A percentile compares a stretch with the other conserved stretches of the same genome.
phyloP scores from a whole-genome alignment of 2,329 filamentous ascomycete genomes.

The Phaeomoniella chlamydospora region DNA sequence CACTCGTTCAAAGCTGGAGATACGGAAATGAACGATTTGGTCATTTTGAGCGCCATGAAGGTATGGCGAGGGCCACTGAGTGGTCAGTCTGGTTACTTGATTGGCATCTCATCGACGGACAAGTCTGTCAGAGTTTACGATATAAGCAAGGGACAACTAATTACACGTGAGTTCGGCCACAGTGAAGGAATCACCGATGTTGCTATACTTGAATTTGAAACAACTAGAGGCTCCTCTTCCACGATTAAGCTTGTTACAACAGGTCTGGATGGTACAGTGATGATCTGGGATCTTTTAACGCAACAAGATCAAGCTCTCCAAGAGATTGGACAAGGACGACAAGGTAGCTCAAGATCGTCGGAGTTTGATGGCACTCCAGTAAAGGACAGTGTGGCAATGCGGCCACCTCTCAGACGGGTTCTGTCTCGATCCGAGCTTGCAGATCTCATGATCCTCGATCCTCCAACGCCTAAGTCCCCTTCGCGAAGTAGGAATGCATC shows the following conservation, averaged over 20 bases:
- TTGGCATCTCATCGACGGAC: conserved; percentile 86
- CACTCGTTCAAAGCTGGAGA: conserved; percentile 74
- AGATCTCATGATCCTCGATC: conserved; percentile 50
- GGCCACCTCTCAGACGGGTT: conserved; percentile 68
- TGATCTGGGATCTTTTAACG: conserved; percentile 48
- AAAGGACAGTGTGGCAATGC: conserved; percentile 38
- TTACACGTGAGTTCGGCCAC: conserved; percentile 88
- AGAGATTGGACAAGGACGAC: conserved; percentile 11
- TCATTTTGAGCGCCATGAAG: conserved; percentile 65
- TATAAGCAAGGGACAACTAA: conserved; percentile 55
- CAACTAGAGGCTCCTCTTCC: conserved; percentile 32
- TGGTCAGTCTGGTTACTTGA: conserved; percentile 34
- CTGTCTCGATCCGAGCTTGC: conserved; percentile 77
- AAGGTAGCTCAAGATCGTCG: conserved; percentile 8
- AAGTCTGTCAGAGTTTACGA: conserved; percentile 92
- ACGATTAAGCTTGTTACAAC: conserved; percentile 49
- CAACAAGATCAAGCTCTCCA: conserved; percentile 16
- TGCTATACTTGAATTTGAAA: conserved; percentile 44
- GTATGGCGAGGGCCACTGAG: conserved; percentile 32
- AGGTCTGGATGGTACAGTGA: conserved; percentile 67
- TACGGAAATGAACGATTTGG: conserved; percentile 63
- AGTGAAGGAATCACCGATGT: conserved; percentile 87
- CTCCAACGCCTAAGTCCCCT: conserved; percentile 25
- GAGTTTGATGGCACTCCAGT: conserved; percentile 23
- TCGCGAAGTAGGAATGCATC: conserved; percentile 28